Conservation (phyloP, 805 yeast species). For the Cyberlindnera misumaiensis region DNA sequence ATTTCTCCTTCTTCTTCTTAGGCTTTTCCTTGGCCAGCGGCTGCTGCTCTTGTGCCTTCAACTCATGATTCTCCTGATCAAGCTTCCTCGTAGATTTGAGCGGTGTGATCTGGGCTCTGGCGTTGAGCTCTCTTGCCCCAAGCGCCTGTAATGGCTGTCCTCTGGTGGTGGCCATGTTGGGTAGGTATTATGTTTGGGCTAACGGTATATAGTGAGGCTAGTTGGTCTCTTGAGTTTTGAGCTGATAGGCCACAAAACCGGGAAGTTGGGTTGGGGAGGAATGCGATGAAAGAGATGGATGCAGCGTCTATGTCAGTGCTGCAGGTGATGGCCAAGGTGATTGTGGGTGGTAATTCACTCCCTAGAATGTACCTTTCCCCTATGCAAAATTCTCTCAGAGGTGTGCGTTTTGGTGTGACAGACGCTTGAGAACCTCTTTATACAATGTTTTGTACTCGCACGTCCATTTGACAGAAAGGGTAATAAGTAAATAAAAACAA, state of each 20-base stretch:
- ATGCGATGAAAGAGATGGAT: too few relatives aligned
- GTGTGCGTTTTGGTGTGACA: too few relatives aligned
- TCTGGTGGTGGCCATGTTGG: conserved; percentile 26
- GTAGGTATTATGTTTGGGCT: neutral
- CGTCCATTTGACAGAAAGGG: conserved; percentile 11
- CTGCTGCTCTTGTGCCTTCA: conserved; percentile 10
- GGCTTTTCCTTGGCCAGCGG: conserved; percentile 27
- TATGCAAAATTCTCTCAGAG: too few relatives aligned
- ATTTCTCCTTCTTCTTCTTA: conserved; percentile 81
- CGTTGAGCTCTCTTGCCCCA: conserved; percentile 27
- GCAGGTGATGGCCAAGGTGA: too few relatives aligned
- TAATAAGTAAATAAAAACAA: conserved; percentile 22
- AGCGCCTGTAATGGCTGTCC: conserved; percentile 35
- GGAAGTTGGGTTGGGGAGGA: too few relatives aligned
- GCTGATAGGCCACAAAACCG: neutral
- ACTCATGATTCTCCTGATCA: conserved; percentile 12
- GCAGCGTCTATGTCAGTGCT: too few relatives aligned
- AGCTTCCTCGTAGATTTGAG: conserved; percentile 23
- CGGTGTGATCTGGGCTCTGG: conserved; percentile 26
- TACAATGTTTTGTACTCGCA: conserved; percentile 9
- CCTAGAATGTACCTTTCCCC: too few relatives aligned
- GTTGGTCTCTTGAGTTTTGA: too few relatives aligned
- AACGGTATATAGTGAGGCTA: neutral
- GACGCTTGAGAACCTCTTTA: neutral
- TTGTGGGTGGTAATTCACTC: too few relatives aligned